Percentiles rank a stretch among this genome's conserved stretches.
These are phyloP conservation scores for Macadamia integrifolia DNA, from an alignment of 164 flowering plant genomes.

Conservation along the genomic window DNA sequence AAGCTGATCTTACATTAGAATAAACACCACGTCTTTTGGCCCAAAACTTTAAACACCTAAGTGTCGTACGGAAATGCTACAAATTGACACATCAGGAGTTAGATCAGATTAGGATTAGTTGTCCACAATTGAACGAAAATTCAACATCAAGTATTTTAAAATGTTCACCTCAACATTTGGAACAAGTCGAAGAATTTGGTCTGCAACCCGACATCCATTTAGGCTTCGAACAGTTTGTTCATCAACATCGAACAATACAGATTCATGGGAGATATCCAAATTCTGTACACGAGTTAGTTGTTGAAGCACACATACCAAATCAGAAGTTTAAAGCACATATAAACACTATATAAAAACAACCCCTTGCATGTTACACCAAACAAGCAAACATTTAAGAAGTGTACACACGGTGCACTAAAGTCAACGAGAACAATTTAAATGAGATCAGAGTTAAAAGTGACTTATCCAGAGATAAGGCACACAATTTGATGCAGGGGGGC, in stretches of 20 bases:
- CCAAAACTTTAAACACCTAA: constrained; percentile 88
- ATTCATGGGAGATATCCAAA: constrained; percentile 40
- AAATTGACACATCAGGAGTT: constrained; percentile 3
- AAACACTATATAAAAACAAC: not conserved
- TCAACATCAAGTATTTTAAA: not conserved
- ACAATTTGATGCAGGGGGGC: no score
- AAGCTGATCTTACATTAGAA: constrained; percentile 72
- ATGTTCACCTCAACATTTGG: constrained; percentile 38
- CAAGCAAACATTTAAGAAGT: no score
- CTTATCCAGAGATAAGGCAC: no score
- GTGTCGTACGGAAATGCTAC: constrained; percentile 81
- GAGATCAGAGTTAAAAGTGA: no score
- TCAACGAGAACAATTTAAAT: no score
- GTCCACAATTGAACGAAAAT: constrained; percentile 26
- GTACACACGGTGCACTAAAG: no score
- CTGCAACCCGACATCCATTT: constrained; percentile 52
- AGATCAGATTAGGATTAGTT: constrained; percentile 26
- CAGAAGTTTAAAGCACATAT: not conserved
- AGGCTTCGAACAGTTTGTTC: constrained; percentile 48
- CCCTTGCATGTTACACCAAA: no score
- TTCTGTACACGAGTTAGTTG: constrained; percentile 21
- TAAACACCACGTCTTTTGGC: constrained; percentile 94
- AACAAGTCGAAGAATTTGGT: constrained; percentile 43
- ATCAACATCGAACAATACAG: constrained; percentile 37
- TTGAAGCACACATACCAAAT: not conserved